Evolutionary conservation across 192 early-diverging fungal genomes (phyloP).

Genomic region (Coemansia sp.): DNA sequence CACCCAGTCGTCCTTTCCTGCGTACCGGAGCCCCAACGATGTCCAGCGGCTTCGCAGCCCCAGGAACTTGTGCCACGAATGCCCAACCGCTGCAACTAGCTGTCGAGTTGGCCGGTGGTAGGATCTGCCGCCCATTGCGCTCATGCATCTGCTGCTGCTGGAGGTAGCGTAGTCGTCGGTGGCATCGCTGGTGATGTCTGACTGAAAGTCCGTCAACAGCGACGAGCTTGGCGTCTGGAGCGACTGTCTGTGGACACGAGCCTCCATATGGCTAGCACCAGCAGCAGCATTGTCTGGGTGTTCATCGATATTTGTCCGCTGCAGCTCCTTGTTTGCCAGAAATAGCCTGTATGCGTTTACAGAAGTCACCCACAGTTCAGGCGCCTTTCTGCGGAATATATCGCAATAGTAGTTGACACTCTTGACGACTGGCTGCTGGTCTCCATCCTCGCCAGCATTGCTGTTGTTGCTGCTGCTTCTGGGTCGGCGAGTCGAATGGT

Average conservation of each 20-base stretch:
- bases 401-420: constrained; percentile 52
- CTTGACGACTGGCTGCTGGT: constrained; percentile 15
- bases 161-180: constrained; percentile 8
- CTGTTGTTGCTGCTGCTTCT: background rate
- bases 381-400: constrained; percentile 38
- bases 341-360: constrained; percentile 41
- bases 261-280: constrained; percentile 5
- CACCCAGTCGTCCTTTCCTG: constrained; percentile 42
- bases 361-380: constrained; percentile 32
- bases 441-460: background rate
- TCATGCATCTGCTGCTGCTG: background rate
- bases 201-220: constrained; percentile 33
- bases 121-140: background rate
- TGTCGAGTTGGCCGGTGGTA: constrained; percentile 11
- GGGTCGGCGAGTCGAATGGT: background rate
- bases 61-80: constrained; percentile 54
- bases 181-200: constrained; percentile 22
- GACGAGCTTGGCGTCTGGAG: constrained; percentile 23
- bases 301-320: background rate
- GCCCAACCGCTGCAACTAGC: constrained; percentile 33
- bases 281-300: background rate
- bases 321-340: constrained; percentile 22
- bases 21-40: constrained; percentile 43
- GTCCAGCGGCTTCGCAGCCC: constrained; percentile 35
- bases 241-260: constrained; percentile 4